Conservation (phyloP, 495 filamentous ascomycete species). For the Darksidea phi region DNA sequence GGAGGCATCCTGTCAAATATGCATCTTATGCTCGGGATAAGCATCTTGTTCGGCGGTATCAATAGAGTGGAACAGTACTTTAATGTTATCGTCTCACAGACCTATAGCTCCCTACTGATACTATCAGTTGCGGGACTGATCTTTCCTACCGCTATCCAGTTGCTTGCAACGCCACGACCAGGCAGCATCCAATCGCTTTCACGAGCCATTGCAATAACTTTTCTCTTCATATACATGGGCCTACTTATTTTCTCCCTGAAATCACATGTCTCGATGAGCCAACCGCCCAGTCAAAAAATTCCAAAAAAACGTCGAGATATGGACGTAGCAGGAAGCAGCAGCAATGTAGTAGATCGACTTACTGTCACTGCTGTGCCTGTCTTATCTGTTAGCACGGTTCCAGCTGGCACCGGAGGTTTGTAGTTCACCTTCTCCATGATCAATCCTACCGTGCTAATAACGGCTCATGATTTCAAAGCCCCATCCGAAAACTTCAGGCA, state of each 20-base stretch:
- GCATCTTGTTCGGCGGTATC: constrained; percentile 30
- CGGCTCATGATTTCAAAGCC: no score
- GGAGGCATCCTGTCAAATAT: constrained; percentile 28
- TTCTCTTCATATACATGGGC: constrained; percentile 37
- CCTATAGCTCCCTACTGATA: constrained; percentile 11
- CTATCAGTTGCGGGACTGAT: constrained; percentile 7
- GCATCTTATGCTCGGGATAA: constrained; percentile 28
- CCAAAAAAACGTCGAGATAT: no score
- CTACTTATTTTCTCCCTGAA: constrained; percentile 41
- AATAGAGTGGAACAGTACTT: constrained; percentile 22
- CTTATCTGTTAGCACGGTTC: no score
- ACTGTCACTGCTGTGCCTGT: no score
- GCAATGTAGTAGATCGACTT: no score
- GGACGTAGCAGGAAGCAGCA: no score
- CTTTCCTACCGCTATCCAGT: constrained; percentile 7
- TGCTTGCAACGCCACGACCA: neutral
- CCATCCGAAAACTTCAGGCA: no score
- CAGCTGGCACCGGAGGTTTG: no score
- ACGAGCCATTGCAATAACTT: constrained; percentile 35
- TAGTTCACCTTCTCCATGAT: no score
- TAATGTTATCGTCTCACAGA: constrained; percentile 8
- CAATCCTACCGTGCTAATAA: no score
- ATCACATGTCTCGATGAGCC: constrained; percentile 2
- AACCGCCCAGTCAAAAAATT: neutral
- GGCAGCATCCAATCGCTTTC: constrained; percentile 21